Percentiles rank a stretch among this genome's conserved stretches.
Evolutionary conservation across 495 filamentous ascomycete genomes (phyloP).

Genomic region (Penicillium chermesinum): DNA sequence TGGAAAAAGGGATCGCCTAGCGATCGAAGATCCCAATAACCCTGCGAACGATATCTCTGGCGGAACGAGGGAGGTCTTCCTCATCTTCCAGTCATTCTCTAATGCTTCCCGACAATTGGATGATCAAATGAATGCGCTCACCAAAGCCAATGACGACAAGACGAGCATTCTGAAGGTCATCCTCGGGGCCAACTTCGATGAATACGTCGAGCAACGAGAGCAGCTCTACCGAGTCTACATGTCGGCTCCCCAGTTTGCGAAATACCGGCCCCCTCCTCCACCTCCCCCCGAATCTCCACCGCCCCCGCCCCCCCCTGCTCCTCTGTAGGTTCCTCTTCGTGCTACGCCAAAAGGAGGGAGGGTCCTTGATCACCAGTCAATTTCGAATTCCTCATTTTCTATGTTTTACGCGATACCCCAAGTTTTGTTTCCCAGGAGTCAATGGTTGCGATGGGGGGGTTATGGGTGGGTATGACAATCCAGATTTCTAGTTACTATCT

Average conservation of each 20-base stretch:
- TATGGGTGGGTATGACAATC: neutral
- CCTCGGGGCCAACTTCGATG: slow-evolving; percentile 66
- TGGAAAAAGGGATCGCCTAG: slow-evolving; percentile 50
- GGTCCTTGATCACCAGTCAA: too few species aligned
- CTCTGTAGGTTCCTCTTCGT: too few species aligned
- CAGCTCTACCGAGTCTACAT: slow-evolving; percentile 46
- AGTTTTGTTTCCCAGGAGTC: slow-evolving; percentile 1
- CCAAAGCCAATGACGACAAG: slow-evolving; percentile 3
- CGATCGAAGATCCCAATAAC: slow-evolving; percentile 87
- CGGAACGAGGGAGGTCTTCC: slow-evolving; percentile 59
- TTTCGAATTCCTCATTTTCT: slow-evolving; percentile 3
- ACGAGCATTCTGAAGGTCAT: slow-evolving; percentile 60
- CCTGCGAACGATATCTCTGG: slow-evolving; percentile 78
- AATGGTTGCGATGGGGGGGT: neutral
- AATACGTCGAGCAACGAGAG: slow-evolving; percentile 59
- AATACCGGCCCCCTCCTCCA: slow-evolving; percentile 23
- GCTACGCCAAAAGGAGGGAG: too few species aligned
- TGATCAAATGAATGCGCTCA: slow-evolving; percentile 46
- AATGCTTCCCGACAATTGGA: slow-evolving; percentile 54
- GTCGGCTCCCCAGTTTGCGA: slow-evolving; percentile 32
- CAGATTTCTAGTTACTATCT: neutral
- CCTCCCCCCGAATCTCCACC: slow-evolving; percentile 28
- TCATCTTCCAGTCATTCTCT: slow-evolving; percentile 60
- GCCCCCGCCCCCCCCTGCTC: slow-evolving; percentile 15
- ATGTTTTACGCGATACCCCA: slow-evolving; percentile 12